Evolutionary conservation across 2,329 filamentous ascomycete species (phyloP), one percentile per base, ranked within the genome.

Genomic region (Colletotrichum navitas): DNA sequence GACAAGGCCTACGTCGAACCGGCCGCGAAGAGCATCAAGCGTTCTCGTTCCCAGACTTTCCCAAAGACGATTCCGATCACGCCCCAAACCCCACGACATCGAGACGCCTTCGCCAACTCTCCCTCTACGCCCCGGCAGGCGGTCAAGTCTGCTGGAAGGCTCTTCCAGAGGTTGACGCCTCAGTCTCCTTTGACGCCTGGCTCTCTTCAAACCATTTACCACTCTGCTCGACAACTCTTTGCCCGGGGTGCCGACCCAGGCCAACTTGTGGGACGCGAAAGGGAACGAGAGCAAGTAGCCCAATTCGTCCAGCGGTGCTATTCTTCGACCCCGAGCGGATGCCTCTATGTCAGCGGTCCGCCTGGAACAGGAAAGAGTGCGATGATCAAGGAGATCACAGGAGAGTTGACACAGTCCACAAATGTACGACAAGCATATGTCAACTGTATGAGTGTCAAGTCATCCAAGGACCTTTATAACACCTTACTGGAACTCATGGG

Each of bases 371-470:
- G 96, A 66, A 99, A 99, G 84, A 98, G 95, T 80, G 96, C 96
- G 39, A 92, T 98, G 85, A 90, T 98, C 73, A 91, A 91, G 74
- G 92, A 97, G 79, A 89, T 97, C 62, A 92, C 92, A 59, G 84
- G 89, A 59, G 85, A 90, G 54, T 82, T 92, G 60, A 83, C 84
- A 14, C 79, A 83, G 5, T 83, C 84, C 43, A 83, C 86, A 21
- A 80, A 84, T 5, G 84, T 96, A 64, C 90, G 89, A 76, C 90
- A 91, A 64, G 91, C 91, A 2, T 95, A 95, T 78, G 88, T 99
- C 85, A 99, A 99, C 80, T 99, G 96, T 82, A 98, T 98, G 91
- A 97, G 95, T 81, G 91, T 98, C 81, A 97, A 96, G 78, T 94
- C 91, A 43, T 93, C 94, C 2, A 91, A 90, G 75, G 95, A 98